A percentile compares a stretch with the other conserved stretches of the same genome.
phyloP scores from a whole-genome alignment of 2,329 filamentous ascomycete genomes.

The Madurella fahalii region DNA sequence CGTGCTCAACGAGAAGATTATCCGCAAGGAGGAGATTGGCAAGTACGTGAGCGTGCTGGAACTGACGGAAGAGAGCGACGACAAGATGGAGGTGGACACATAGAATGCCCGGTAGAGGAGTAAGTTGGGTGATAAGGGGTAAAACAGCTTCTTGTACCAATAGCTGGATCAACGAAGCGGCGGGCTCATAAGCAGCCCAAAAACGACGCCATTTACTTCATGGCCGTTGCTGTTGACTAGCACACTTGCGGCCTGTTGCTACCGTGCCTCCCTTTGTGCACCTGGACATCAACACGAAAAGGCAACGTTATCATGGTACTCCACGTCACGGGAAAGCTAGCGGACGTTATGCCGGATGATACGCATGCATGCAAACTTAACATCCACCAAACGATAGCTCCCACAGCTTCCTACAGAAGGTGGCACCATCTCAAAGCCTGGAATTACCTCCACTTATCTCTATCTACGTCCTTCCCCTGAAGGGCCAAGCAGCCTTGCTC shows the following conservation, averaged over 20 bases:
- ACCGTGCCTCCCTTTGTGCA: no score
- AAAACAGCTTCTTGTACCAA: slow-evolving; percentile 6
- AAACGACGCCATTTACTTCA: neutral
- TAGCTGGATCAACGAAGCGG: slow-evolving; percentile 7
- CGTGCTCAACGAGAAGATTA: slow-evolving; percentile 92
- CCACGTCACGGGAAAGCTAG: no score
- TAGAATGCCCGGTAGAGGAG: slow-evolving; percentile 31
- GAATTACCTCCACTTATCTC: neutral
- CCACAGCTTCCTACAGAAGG: no score
- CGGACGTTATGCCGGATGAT: no score
- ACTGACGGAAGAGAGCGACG: slow-evolving; percentile 61
- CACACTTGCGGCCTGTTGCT: no score
- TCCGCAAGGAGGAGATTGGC: slow-evolving; percentile 87
- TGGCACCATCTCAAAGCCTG: no score
- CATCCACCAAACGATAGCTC: no score
- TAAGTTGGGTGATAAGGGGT: neutral
- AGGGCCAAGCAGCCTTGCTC: neutral
- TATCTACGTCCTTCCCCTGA: neutral
- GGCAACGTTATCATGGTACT: no score
- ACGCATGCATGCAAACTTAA: no score
- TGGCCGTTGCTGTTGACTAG: neutral
- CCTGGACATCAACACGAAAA: no score
- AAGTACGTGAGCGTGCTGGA: slow-evolving; percentile 93
- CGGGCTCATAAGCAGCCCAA: neutral
- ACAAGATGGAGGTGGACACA: slow-evolving; percentile 66